Percentiles rank a stretch among this genome's conserved stretches.
Conservation (phyloP, 306 rosid species). For the Castanopsis chinensis region DNA sequence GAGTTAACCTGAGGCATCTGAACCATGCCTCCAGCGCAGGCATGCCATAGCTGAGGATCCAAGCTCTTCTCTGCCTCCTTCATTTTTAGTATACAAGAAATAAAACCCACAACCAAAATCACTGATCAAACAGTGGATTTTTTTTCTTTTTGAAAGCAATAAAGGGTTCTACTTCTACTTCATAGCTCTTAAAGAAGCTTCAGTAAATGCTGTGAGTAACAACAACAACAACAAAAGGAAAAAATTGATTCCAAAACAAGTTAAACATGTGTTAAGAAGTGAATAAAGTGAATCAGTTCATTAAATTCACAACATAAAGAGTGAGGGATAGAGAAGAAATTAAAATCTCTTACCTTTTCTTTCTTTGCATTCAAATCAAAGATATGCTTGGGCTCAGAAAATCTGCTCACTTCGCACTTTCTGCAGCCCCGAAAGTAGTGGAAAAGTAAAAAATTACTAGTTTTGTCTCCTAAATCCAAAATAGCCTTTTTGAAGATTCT, state of each 20-base stretch:
- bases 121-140: conserved; percentile 29
- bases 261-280: conserved; percentile 10
- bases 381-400: too few relatives aligned
- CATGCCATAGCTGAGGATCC: conserved; percentile 98
- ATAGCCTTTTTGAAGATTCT: too few relatives aligned
- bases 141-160: neutral
- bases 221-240: conserved; percentile 6
- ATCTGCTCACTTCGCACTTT: neutral
- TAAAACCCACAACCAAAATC: neutral
- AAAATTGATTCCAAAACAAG: conserved; percentile 10
- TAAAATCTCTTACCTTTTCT: conserved; percentile 25
- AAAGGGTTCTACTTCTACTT: conserved; percentile 2
- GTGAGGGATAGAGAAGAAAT: neutral
- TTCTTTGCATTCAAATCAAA: neutral
- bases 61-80: conserved; percentile 59
- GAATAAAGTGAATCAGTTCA: conserved; percentile 4
- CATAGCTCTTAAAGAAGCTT: neutral
- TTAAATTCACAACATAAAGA: conserved; percentile 19
- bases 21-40: conserved; percentile 97
- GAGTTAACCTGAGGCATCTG: conserved; percentile 85
- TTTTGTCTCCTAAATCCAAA: neutral
- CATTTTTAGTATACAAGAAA: conserved; percentile 32
- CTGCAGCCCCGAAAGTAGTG: neutral
- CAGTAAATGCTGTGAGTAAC: conserved; percentile 25
- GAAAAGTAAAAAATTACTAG: neutral